Conservation (phyloP, 1,139 yeast species). For the Lodderomyces orthopsilosis region DNA sequence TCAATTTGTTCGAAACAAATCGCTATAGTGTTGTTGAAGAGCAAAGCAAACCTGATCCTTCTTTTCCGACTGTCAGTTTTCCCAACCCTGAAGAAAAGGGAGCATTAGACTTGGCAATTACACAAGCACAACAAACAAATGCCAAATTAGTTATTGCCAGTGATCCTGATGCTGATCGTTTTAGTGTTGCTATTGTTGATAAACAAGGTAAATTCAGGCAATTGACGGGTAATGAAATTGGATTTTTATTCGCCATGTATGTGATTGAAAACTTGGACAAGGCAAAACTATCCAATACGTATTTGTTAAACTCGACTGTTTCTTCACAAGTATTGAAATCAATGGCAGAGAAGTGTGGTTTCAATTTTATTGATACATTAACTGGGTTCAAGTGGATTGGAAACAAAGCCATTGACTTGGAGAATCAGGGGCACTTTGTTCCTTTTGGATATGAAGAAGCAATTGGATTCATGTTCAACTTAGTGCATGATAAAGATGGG, state of each 20-base stretch:
- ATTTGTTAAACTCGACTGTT: slow-evolving; percentile 82
- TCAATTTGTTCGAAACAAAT: slow-evolving; percentile 31
- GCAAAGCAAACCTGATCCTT: slow-evolving; percentile 78
- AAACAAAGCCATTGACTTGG: slow-evolving; percentile 75
- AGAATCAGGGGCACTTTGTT: slow-evolving; percentile 59
- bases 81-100: slow-evolving; percentile 98
- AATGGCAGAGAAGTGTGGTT: slow-evolving; percentile 64
- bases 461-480: slow-evolving; percentile 86
- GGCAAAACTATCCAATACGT: slow-evolving; percentile 38
- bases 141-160: slow-evolving; percentile 71
- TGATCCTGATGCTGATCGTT: slow-evolving; percentile 97
- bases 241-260: slow-evolving; percentile 75
- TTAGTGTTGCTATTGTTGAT: slow-evolving; percentile 66
- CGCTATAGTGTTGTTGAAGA: slow-evolving; percentile 41
- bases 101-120: slow-evolving; percentile 73
- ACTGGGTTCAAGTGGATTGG: slow-evolving; percentile 99
- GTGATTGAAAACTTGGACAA: slow-evolving; percentile 39
- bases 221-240: slow-evolving; percentile 88
- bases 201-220: slow-evolving; percentile 60
- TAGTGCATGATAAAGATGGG: slow-evolving; percentile 94
- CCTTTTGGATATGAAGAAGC: slow-evolving; percentile 97
- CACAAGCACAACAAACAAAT: slow-evolving; percentile 45
- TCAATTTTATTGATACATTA: slow-evolving; percentile 72
- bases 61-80: slow-evolving; percentile 78
- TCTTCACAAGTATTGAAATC: slow-evolving; percentile 78